Evolutionary conservation across 257 asterid species (phyloP), one percentile per base, ranked within the genome.

Genomic region (Capsicum rhomboideum): DNA sequence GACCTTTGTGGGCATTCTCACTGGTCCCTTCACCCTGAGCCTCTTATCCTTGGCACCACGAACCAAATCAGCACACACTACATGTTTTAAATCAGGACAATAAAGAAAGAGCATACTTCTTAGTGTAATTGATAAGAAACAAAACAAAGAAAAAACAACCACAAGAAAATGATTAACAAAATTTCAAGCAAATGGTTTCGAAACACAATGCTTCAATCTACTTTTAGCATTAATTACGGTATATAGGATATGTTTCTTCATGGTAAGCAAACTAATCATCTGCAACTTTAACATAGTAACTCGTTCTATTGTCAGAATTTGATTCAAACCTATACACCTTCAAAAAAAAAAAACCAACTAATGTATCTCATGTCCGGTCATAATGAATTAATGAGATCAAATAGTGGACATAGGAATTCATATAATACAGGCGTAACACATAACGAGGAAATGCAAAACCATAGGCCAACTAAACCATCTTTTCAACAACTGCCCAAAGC

Each of bases 1-100:
- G 79, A 85, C 87, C 85, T 85, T 85, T 6, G 85, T 85, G 23
- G 87, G 85, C 84, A 80, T 85, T 74, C 87, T 85, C 84, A 85
- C 84, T 6, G 82, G 80, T 69, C 85, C 85, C 71, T 69, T 83
- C 54, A 83, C 85, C 80, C 68, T 53, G 68, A 83, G 80, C 58
- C 56, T 69, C 69, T 83, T 83, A 20, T 83, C 85, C 58, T 83
- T 83, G 78, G 85, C 80, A 53, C 85, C 85, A 69, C 85, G 80
- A 29, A 69, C 80, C 80, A 83, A 83, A 83, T 83, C 85, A 69
- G 81, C 71, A 10, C 85, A 83, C 44, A 83, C 85, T 83, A 16
- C 1, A 75, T 49, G 61, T 46, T 46, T 23, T 0, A 75, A 49
- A 26, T 1, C 44, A 16, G 2, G 44, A 23, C 59, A 74, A 1